A percentile compares a stretch with the other conserved stretches of the same genome.
phyloP scores from a whole-genome alignment of 2,329 filamentous ascomycete genomes.

The Sphaerulina vaccinii region DNA sequence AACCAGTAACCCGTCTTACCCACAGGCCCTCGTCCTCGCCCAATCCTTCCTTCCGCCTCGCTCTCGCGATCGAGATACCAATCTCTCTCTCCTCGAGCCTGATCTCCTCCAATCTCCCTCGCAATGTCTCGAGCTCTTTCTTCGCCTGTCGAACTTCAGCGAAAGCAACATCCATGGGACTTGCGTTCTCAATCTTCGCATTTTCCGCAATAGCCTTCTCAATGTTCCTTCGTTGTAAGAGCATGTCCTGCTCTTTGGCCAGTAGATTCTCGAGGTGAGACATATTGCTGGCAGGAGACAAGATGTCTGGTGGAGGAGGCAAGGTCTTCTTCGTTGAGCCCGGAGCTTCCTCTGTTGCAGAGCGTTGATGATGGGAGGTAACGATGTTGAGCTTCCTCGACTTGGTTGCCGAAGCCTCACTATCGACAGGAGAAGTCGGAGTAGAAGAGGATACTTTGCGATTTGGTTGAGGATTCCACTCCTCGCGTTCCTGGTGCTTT shows the following conservation, averaged over 20 bases:
- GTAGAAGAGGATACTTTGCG: constrained; percentile 21
- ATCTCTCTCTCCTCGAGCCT: constrained; percentile 75
- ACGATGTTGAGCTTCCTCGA: constrained; percentile 19
- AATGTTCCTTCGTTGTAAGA: constrained; percentile 69
- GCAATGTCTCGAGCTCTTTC: constrained; percentile 65
- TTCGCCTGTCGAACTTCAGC: constrained; percentile 56
- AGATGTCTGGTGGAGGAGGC: constrained; percentile 47
- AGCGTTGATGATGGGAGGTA: constrained; percentile 11
- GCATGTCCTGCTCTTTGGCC: constrained; percentile 63
- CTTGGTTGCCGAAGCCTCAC: constrained; percentile 8
- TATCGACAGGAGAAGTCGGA: neutral
- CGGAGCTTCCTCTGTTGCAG: constrained; percentile 13
- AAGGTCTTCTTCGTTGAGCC: constrained; percentile 31
- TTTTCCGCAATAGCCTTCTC: constrained; percentile 71
- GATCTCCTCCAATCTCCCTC: constrained; percentile 68
- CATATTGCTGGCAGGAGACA: constrained; percentile 18
- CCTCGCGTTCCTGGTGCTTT: constrained; percentile 28
- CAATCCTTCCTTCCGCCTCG: constrained; percentile 63
- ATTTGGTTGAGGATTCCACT: constrained; percentile 30
- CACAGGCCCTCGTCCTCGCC: constrained; percentile 67
- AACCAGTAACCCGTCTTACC: constrained; percentile 74
- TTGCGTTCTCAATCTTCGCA: constrained; percentile 69
- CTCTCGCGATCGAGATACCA: constrained; percentile 73
- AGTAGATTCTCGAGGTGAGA: constrained; percentile 64
- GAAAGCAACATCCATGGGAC: constrained; percentile 65